These are phyloP conservation scores for Telfairia occidentalis DNA, from an alignment of 331 rosid species.

Conservation along the genomic window DNA sequence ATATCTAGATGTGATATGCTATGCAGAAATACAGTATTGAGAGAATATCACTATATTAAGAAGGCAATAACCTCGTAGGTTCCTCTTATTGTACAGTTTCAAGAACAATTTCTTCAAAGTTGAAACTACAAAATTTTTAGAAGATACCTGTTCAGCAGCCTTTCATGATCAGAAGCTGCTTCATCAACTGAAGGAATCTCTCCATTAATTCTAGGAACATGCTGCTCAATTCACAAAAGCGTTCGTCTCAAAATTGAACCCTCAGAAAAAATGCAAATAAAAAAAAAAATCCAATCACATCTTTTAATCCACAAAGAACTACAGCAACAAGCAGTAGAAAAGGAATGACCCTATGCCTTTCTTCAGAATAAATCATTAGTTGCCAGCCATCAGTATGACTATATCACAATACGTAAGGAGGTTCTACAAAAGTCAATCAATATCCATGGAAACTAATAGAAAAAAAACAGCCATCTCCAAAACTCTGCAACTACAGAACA, in stretches of 20 bases:
- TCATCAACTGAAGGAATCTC: slow-evolving; percentile 78
- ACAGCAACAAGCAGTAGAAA: neutral
- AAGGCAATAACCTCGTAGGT: neutral
- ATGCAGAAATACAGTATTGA: neutral
- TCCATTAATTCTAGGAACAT: slow-evolving; percentile 82
- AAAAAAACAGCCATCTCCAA: neutral
- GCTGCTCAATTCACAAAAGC: slow-evolving; percentile 28
- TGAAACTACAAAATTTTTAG: neutral
- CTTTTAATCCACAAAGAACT: neutral
- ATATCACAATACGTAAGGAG: neutral
- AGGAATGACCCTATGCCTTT: neutral
- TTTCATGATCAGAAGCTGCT: slow-evolving; percentile 82
- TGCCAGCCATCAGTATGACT: neutral
- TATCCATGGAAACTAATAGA: neutral
- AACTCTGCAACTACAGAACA: neutral
- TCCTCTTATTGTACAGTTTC: neutral
- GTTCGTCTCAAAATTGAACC: neutral
- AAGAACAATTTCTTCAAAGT: neutral
- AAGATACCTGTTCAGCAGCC: slow-evolving; percentile 62
- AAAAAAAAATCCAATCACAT: neutral
- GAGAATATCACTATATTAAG: neutral
- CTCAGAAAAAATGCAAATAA: neutral
- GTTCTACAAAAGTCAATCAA: neutral
- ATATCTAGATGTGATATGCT: neutral
- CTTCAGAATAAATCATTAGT: neutral